phyloP scores from a whole-genome alignment of 1,284 basidiomycete species.

The Cerioporus squamosus region DNA sequence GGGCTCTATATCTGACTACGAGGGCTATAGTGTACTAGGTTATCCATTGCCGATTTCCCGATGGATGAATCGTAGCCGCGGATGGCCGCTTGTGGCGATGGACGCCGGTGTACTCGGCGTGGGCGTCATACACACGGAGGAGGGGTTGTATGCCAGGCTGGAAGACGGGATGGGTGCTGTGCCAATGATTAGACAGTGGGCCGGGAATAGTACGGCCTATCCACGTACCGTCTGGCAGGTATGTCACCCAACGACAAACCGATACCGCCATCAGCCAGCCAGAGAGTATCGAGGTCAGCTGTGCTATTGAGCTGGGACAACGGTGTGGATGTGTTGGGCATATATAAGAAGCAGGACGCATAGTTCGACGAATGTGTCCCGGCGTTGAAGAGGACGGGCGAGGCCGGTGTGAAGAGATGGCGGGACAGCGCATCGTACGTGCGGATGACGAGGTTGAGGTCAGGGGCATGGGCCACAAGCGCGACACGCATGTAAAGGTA shows the following conservation, averaged over 20 bases:
- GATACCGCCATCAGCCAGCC: neutral
- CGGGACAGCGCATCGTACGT: neutral
- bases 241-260: neutral
- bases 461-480: neutral
- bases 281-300: neutral
- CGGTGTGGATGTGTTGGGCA: neutral
- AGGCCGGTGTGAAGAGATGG: neutral
- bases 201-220: no score
- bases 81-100: no score
- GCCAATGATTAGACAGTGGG: no score
- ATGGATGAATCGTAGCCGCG: no score
- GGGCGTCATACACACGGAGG: no score
- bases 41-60: no score
- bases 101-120: no score
- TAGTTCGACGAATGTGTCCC: neutral
- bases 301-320: neutral
- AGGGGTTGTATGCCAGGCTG: no score
- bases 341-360: neutral
- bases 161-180: no score
- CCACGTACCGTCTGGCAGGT: no score
- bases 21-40: no score
- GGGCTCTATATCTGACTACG: no score
- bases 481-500: neutral
- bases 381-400: neutral
- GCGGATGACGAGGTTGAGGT: neutral